A percentile compares a stretch with the other conserved stretches of the same genome.
Evolutionary conservation across 192 early-diverging fungal genomes (phyloP).

Genomic region (Phlyctochytrium bullatum): DNA sequence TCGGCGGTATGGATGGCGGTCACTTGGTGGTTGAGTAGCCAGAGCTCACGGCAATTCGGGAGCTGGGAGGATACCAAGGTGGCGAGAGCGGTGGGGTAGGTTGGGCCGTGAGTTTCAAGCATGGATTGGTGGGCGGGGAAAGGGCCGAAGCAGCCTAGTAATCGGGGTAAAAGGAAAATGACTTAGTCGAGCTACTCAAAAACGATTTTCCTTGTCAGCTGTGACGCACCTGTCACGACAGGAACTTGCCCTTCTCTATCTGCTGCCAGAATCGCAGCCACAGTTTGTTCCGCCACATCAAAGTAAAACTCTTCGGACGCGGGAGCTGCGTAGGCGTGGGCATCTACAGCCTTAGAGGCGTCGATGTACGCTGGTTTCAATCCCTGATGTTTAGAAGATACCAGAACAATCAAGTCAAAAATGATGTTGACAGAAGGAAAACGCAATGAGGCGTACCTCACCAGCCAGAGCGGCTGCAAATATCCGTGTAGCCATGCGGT

Average conservation of each 20-base stretch:
- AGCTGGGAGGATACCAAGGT: not conserved
- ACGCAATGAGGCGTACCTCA: not conserved
- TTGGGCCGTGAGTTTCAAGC: not conserved
- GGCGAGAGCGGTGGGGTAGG: not conserved
- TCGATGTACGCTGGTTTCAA: not conserved
- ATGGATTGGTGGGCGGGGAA: not conserved
- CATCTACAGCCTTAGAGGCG: not conserved
- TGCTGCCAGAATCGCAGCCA: not conserved
- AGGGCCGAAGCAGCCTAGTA: not conserved
- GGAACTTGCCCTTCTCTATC: not conserved
- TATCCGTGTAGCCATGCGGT: not conserved
- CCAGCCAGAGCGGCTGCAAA: not conserved
- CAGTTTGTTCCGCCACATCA: not conserved
- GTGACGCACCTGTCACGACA: not conserved
- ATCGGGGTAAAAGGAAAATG: too few species aligned
- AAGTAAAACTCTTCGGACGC: not conserved
- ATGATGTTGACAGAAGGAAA: not conserved
- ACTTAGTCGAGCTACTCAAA: too few species aligned
- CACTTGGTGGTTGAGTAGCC: slow-evolving; percentile 3
- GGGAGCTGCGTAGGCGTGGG: not conserved
- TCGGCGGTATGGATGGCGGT: slow-evolving; percentile 1
- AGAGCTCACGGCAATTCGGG: not conserved
- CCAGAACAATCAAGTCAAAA: not conserved
- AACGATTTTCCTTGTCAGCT: not conserved
- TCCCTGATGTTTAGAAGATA: not conserved